Evolutionary conservation across 2,329 filamentous ascomycete species (phyloP).

Genomic region (Diaporthe longicolla): DNA sequence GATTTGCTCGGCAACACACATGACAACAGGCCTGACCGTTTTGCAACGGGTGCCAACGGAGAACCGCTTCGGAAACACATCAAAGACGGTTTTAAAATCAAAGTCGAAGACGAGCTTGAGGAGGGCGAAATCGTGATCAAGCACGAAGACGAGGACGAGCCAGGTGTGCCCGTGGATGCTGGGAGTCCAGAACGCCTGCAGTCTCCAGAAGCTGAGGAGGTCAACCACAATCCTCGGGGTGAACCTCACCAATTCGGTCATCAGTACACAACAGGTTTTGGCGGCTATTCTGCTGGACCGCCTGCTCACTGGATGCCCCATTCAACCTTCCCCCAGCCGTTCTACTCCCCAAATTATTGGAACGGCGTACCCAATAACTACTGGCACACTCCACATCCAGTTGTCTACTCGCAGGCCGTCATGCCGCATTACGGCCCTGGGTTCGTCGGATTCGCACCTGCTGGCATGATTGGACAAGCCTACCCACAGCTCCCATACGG

Average conservation of each 20-base stretch:
- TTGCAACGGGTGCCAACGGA: not conserved
- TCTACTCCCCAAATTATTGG: not conserved
- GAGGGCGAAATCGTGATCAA: not conserved
- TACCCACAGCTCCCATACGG: not conserved
- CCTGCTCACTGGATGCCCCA: not conserved
- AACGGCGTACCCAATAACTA: no score
- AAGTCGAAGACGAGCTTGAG: not conserved
- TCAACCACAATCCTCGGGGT: not conserved
- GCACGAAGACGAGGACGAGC: not conserved
- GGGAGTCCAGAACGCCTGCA: not conserved
- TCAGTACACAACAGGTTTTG: not conserved
- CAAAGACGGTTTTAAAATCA: not conserved
- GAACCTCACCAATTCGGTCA: not conserved
- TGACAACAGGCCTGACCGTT: accelerated
- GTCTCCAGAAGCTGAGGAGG: not conserved
- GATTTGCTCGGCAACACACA: not conserved
- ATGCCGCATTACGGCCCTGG: not conserved
- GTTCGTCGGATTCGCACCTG: not conserved
- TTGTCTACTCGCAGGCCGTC: no score
- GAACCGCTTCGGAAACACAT: not conserved
- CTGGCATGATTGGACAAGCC: not conserved
- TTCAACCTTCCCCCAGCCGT: accelerated
- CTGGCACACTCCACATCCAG: no score
- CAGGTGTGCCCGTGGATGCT: not conserved
- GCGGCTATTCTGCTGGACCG: not conserved